Conservation (phyloP, 306 rosid species). For the Quercus glauca region DNA sequence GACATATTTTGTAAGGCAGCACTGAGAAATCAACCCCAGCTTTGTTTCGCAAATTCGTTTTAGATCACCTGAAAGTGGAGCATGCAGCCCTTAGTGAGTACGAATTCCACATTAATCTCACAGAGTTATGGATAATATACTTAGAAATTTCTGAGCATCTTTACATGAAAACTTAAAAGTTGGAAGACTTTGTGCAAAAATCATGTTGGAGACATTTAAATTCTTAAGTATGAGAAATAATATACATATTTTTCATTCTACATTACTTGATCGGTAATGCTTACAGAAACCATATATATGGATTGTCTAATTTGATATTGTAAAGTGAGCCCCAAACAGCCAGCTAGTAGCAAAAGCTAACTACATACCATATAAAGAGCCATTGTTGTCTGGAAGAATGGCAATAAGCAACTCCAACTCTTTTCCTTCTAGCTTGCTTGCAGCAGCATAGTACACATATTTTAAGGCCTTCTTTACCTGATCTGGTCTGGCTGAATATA, state of each 20-base stretch:
- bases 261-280: neutral
- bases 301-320: neutral
- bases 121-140: neutral
- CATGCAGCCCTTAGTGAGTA: slow-evolving; percentile 11
- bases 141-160: neutral
- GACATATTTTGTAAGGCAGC: slow-evolving; percentile 65
- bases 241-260: neutral
- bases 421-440: slow-evolving; percentile 40
- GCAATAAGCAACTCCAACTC: slow-evolving; percentile 51
- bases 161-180: neutral
- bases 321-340: neutral
- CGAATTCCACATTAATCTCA: neutral
- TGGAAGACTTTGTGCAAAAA: neutral
- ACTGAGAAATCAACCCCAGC: slow-evolving; percentile 65
- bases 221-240: neutral
- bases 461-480: slow-evolving; percentile 49
- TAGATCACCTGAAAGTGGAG: slow-evolving; percentile 50
- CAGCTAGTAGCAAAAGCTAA: neutral
- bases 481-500: slow-evolving; percentile 40
- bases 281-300: neutral
- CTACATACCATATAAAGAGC: slow-evolving; percentile 44
- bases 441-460: slow-evolving; percentile 35
- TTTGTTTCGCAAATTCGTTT: slow-evolving; percentile 72
- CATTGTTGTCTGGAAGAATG: slow-evolving; percentile 54
- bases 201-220: neutral